Conservation (phyloP, 805 yeast species). For the Jamesozyma spencerorum region DNA sequence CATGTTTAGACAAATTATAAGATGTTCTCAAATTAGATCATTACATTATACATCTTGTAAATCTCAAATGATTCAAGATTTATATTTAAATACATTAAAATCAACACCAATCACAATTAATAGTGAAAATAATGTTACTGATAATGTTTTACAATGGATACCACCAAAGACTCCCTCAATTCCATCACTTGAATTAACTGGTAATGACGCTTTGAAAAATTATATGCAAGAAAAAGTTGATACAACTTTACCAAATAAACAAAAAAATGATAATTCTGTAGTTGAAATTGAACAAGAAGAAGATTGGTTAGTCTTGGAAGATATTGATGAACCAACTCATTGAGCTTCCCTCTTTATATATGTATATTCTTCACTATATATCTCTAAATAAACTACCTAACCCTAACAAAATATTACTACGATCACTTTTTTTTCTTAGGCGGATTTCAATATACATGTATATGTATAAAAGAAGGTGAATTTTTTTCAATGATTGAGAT, state of each 20-base stretch:
- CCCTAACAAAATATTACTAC: too few relatives aligned
- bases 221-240: constrained; percentile 71
- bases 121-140: constrained; percentile 50
- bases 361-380: not conserved
- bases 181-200: constrained; percentile 64
- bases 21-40: constrained; percentile 1
- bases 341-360: not conserved
- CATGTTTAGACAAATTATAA: not conserved
- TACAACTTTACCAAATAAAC: too few relatives aligned
- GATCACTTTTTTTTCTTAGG: too few relatives aligned
- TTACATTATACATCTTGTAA: not conserved
- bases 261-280: too few relatives aligned
- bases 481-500: too few relatives aligned
- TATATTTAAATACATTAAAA: constrained; percentile 80
- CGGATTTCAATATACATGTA: too few relatives aligned
- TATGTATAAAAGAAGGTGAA: too few relatives aligned
- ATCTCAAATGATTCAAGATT: constrained; percentile 60
- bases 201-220: constrained; percentile 53
- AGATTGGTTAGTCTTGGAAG: constrained; percentile 79
- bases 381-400: too few relatives aligned
- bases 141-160: constrained; percentile 73
- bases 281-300: too few relatives aligned
- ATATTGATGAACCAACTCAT: constrained; percentile 35
- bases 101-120: constrained; percentile 59
- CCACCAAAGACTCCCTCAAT: constrained; percentile 69